Evolutionary conservation across 192 early-diverging fungal genomes (phyloP).

Genomic region (Coemansia sp.): DNA sequence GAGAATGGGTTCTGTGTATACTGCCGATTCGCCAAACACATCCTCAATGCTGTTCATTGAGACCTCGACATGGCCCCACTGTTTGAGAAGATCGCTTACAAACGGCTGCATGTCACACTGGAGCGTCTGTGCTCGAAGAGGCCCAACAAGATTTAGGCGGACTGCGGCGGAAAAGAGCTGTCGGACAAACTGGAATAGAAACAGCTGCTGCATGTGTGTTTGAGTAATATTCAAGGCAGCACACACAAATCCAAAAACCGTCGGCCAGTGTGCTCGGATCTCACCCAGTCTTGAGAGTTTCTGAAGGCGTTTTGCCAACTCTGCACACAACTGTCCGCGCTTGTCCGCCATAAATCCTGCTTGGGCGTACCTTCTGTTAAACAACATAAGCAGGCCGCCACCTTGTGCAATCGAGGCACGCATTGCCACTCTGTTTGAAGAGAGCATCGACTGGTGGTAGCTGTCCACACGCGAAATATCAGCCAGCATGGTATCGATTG

Average conservation of each 20-base stretch:
- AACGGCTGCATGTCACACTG: constrained; percentile 61
- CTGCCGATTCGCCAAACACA: constrained; percentile 42
- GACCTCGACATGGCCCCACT: constrained; percentile 54
- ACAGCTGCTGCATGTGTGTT: constrained; percentile 71
- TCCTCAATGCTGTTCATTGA: constrained; percentile 25
- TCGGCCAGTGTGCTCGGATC: constrained; percentile 72
- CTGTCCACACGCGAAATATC: constrained; percentile 23
- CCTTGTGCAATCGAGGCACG: constrained; percentile 53
- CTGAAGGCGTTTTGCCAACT: constrained; percentile 50
- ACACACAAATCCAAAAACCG: constrained; percentile 77
- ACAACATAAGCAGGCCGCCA: constrained; percentile 50
- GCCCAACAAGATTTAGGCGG: constrained; percentile 85
- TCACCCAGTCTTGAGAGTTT: constrained; percentile 46
- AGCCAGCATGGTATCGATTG: constrained; percentile 13
- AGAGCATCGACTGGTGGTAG: constrained; percentile 45
- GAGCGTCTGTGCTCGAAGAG: constrained; percentile 80
- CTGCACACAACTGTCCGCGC: constrained; percentile 26
- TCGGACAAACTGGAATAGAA: constrained; percentile 83
- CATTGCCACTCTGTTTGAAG: constrained; percentile 46
- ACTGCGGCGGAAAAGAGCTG: constrained; percentile 85
- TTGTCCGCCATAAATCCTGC: constrained; percentile 31
- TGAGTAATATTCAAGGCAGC: constrained; percentile 37
- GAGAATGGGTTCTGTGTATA: constrained; percentile 67
- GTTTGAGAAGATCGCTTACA: constrained; percentile 56
- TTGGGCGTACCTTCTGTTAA: constrained; percentile 46